Base-by-base conservation (phyloP, 805 yeast genomes). In the Ogataea paraovalis region DNA sequence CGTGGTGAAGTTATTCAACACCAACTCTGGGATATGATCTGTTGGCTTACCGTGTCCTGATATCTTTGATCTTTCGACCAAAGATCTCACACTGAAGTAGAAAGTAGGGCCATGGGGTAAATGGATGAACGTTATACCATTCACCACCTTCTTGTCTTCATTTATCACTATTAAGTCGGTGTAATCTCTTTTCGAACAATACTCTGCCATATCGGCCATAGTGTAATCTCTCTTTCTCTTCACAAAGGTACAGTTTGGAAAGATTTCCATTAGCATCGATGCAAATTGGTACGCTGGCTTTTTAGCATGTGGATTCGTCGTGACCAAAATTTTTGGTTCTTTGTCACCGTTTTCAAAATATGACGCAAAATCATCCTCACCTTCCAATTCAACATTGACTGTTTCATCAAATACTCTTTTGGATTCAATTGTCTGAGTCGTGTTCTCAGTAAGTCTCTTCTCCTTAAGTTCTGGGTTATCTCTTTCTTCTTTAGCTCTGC, bases 51-150 rank as follows among this genome's bases (percentile, higher is more conserved):
- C 98, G 60, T 94, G 98, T 9, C 96, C 97, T 20, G 71, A 65
- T 46, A 94, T 88, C 54, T 78, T 73, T 56, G 87, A 80, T 10
- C 91, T 84, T 57, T 87, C 86, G 14, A 80, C 78, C 39, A 86
- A 75, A 3, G 96, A 88, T 7, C 89, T 74, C 3, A 94, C 72
- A 25, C 94, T 84, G 61, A 94, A 94, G 69, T 92, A 91, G 64
- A 89, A 89, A 0, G 97, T 86, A 33, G 99, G 99, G 1, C 99
- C 99, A 41, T 78, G 87, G 8, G 99, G 99, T 49, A 94, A 74
- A 70, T 94, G 97, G 48, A 94, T 85, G 61, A 94, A 87, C 1
- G 98, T 89, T 48, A 94, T 69, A 2, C 99, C 99, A 45, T 87
- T 91, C 34, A 94, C 95, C 53, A 76, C 78, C 67, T 92, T 94